Evolutionary conservation across 83 land plant genomes (phyloP).

Genomic region (Picea mariana): DNA sequence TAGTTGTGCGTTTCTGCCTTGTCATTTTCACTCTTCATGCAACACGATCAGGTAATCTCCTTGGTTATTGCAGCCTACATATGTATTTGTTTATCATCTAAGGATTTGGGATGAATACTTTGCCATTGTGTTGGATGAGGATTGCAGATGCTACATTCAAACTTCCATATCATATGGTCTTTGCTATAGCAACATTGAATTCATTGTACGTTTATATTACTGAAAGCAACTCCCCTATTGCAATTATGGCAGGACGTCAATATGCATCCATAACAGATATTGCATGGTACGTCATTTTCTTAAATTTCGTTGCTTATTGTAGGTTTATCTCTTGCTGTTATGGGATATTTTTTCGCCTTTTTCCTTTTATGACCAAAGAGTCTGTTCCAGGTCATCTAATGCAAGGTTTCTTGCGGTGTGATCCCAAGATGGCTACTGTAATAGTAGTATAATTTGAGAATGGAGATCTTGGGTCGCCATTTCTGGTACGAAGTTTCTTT

Average conservation of each 20-base stretch:
- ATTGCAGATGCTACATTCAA: constrained; percentile 56
- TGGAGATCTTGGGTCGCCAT: constrained; percentile 74
- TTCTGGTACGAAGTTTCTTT: constrained; percentile 43
- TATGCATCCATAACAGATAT: constrained; percentile 97
- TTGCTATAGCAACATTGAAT: constrained; percentile 92
- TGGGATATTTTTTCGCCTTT: background rate
- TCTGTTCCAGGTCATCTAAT: constrained; percentile 68
- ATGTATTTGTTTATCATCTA: constrained; percentile 5
- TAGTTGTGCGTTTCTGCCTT: constrained; percentile 94
- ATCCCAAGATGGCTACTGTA: constrained; percentile 96
- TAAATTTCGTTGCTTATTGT: background rate
- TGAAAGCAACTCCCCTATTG: constrained; percentile 68
- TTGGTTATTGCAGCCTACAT: background rate
- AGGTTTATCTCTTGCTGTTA: background rate
- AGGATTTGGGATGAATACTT: constrained; percentile 26
- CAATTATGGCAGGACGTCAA: constrained; percentile 88
- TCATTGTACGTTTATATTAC: constrained; percentile 92
- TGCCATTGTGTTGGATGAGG: constrained; percentile 20
- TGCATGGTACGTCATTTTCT: constrained; percentile 64
- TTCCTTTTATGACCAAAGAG: background rate
- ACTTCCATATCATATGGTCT: constrained; percentile 89
- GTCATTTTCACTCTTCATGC: constrained; percentile 52
- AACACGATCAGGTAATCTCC: constrained; percentile 35
- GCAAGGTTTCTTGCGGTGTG: constrained; percentile 81
- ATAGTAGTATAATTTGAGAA: constrained; percentile 75